phyloP scores from a whole-genome alignment of 805 yeast genomes.

The Pichia cabralensis region DNA sequence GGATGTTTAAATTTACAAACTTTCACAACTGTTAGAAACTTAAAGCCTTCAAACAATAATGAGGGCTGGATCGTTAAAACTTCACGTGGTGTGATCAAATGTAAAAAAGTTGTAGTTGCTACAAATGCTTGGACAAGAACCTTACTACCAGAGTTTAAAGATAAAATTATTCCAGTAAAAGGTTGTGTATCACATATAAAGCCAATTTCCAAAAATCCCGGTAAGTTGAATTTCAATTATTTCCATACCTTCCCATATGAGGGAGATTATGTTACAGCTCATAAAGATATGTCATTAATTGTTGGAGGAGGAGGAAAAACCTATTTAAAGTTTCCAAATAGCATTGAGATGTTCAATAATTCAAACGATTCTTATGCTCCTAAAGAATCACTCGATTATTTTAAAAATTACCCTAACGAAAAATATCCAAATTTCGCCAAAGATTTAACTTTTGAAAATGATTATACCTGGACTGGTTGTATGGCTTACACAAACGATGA shows the following conservation, averaged over 20 bases:
- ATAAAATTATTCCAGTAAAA: conserved; percentile 26
- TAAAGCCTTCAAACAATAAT: conserved; percentile 11
- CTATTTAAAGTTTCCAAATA: conserved; percentile 10
- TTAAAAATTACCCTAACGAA: conserved; percentile 22
- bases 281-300: conserved; percentile 27
- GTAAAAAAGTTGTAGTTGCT: conserved; percentile 27
- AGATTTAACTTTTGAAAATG: conserved; percentile 22
- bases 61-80: conserved; percentile 25
- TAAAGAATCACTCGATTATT: conserved; percentile 16
- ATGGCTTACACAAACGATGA: conserved; percentile 36
- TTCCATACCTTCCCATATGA: conserved; percentile 15
- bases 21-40: conserved; percentile 26
- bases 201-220: background rate
- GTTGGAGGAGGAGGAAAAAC: conserved; percentile 26
- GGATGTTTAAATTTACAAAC: conserved; percentile 34
- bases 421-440: conserved; percentile 15
- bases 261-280: conserved; percentile 23
- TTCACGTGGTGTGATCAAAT: conserved; percentile 12
- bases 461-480: conserved; percentile 35
- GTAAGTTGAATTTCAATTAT: conserved; percentile 11
- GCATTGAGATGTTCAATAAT: conserved; percentile 12
- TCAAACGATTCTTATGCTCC: conserved; percentile 29
- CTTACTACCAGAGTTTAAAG: conserved; percentile 15
- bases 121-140: conserved; percentile 25
- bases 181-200: conserved; percentile 25